These are phyloP conservation scores for Geranium rotundifolium DNA, from an alignment of 345 rosid genomes.

Conservation along the genomic window DNA sequence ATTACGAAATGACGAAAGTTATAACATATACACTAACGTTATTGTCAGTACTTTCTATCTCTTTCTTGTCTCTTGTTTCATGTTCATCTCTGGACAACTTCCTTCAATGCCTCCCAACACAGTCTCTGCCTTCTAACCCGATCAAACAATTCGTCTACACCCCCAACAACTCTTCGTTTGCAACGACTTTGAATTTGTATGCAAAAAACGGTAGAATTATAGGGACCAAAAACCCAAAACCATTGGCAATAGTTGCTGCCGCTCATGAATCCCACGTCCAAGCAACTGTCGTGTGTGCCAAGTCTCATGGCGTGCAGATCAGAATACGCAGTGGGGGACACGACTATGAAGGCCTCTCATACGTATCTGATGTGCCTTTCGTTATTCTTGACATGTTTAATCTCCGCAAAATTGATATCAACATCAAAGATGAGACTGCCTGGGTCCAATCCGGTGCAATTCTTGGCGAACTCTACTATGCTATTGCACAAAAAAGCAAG, in stretches of 20 bases:
- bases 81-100: background rate
- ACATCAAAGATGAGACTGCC: conserved; percentile 13
- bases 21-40: too few relatives aligned
- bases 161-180: conserved; percentile 10
- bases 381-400: conserved; percentile 21
- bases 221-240: conserved; percentile 16
- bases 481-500: conserved; percentile 15
- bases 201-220: conserved; percentile 15
- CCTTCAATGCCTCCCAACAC: conserved; percentile 10
- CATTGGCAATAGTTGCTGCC: conserved; percentile 16
- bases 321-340: conserved; percentile 29
- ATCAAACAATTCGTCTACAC: conserved; percentile 8
- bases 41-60: background rate
- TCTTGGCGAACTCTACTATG: conserved; percentile 25
- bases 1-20: too few relatives aligned
- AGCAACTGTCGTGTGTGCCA: conserved; percentile 15
- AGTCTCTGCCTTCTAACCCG: conserved; percentile 7
- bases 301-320: conserved; percentile 6
- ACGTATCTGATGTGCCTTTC: conserved; percentile 14
- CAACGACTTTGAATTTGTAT: conserved; percentile 10
- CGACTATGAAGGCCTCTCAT: conserved; percentile 28
- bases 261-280: conserved; percentile 21
- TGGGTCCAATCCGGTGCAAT: conserved; percentile 31
- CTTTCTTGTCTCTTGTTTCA: background rate
- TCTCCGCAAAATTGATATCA: conserved; percentile 11